Evolutionary conservation across 805 yeast genomes (phyloP).

Genomic region (Ogataea neopini): DNA sequence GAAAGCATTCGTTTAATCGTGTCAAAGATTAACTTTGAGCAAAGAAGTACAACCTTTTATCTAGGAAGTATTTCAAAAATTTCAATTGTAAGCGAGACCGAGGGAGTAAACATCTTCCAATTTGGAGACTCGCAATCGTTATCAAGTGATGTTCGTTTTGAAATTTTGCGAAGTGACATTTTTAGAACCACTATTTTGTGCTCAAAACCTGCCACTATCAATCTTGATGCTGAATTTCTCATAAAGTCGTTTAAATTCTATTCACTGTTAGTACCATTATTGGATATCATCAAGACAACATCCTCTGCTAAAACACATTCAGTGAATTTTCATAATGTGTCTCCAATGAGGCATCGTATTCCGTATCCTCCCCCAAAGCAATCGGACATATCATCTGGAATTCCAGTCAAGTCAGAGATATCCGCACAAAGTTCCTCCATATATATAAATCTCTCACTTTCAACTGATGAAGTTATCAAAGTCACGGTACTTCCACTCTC

Average conservation of each 20-base stretch:
- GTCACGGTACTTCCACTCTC: slow-evolving; percentile 45
- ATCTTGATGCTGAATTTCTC: slow-evolving; percentile 18
- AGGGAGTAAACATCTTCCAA: slow-evolving; percentile 20
- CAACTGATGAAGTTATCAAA: slow-evolving; percentile 24
- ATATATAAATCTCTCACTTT: slow-evolving; percentile 28
- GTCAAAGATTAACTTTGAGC: slow-evolving; percentile 41
- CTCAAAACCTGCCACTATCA: slow-evolving; percentile 41
- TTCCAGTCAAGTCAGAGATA: slow-evolving; percentile 24
- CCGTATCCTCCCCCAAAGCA: background rate
- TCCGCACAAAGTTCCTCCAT: slow-evolving; percentile 44
- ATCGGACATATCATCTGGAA: background rate
- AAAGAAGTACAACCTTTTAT: slow-evolving; percentile 41
- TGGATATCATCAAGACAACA: slow-evolving; percentile 3
- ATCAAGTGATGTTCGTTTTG: slow-evolving; percentile 56
- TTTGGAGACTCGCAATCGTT: slow-evolving; percentile 32
- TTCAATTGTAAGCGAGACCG: slow-evolving; percentile 25
- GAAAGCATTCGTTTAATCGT: slow-evolving; percentile 31
- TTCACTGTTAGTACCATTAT: slow-evolving; percentile 18
- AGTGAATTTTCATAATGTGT: background rate
- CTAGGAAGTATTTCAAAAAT: slow-evolving; percentile 50
- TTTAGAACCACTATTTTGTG: slow-evolving; percentile 42
- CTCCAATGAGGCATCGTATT: slow-evolving; percentile 3
- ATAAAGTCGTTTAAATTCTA: slow-evolving; percentile 12
- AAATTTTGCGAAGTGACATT: slow-evolving; percentile 36
- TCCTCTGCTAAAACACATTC: slow-evolving; percentile 1